phyloP scores from a whole-genome alignment of 2,329 filamentous ascomycete species.

The Xylaria sp. region DNA sequence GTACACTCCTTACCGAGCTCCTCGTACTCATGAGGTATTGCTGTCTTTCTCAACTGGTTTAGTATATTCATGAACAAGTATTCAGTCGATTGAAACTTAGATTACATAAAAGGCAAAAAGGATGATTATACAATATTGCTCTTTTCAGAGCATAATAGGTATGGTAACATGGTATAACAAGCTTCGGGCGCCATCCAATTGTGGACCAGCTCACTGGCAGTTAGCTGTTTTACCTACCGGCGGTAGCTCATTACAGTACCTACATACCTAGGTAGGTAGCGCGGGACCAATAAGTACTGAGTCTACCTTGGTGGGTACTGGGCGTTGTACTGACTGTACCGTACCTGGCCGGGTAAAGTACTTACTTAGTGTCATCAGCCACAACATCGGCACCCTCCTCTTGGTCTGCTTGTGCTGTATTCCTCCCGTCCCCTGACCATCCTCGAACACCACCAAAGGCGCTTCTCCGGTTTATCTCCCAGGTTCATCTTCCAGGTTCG shows the following conservation, averaged over 20 bases:
- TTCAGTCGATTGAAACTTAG: background rate
- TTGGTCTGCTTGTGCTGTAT: background rate
- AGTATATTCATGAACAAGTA: background rate
- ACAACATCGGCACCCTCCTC: constrained; percentile 15
- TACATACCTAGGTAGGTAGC: constrained; percentile 1
- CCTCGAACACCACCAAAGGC: constrained; percentile 38
- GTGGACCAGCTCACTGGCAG: background rate
- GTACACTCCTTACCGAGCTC: constrained; percentile 9
- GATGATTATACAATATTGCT: background rate
- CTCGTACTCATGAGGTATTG: background rate
- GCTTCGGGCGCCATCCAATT: background rate
- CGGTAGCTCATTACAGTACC: constrained; percentile 3
- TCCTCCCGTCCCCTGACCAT: constrained; percentile 33
- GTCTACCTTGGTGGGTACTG: too few species aligned
- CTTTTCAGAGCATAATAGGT: background rate
- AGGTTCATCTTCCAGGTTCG: constrained; percentile 28
- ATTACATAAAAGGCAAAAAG: background rate
- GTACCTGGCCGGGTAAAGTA: background rate
- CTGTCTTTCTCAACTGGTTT: background rate
- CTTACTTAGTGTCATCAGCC: constrained; percentile 29
- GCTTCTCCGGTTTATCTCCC: constrained; percentile 41
- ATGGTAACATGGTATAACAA: background rate
- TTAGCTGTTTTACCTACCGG: background rate
- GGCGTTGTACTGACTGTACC: background rate
- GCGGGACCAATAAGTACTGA: too few species aligned